Evolutionary conservation across 805 yeast species (phyloP).

Genomic region (Kuraishia hungarica): DNA sequence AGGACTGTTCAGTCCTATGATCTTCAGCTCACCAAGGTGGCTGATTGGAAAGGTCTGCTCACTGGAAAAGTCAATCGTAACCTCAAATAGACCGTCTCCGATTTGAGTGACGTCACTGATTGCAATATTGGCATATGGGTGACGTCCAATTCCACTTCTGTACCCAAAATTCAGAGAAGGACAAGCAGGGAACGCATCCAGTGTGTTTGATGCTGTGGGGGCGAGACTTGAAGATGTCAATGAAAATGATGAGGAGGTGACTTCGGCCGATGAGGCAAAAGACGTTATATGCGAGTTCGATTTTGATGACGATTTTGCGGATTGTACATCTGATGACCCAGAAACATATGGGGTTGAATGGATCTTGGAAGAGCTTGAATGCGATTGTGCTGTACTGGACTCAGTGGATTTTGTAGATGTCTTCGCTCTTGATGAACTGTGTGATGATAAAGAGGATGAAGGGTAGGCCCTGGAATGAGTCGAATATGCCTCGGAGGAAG

Average conservation of each 20-base stretch:
- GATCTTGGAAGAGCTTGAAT: no score
- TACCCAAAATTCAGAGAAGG: not conserved
- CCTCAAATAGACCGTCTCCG: not conserved
- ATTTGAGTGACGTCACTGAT: not conserved
- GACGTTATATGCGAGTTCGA: not conserved
- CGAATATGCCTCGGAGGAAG: no score
- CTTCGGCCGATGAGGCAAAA: not conserved
- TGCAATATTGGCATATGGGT: not conserved
- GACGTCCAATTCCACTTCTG: not conserved
- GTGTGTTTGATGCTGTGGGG: not conserved
- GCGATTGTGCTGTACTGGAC: no score
- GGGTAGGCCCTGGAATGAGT: no score
- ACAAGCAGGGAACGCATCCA: not conserved
- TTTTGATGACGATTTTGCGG: no score
- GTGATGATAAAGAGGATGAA: no score
- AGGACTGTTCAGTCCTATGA: constrained; percentile 21
- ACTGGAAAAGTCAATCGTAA: constrained; percentile 10
- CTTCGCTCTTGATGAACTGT: no score
- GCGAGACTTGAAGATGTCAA: not conserved
- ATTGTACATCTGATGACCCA: no score
- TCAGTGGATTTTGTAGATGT: no score
- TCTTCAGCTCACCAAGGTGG: constrained; percentile 17
- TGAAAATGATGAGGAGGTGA: not conserved
- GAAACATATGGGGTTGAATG: no score
- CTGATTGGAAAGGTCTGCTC: constrained; percentile 7